These are phyloP conservation scores for Anthostomella pinea DNA, from an alignment of 2,329 filamentous ascomycete genomes.

Conservation along the genomic window DNA sequence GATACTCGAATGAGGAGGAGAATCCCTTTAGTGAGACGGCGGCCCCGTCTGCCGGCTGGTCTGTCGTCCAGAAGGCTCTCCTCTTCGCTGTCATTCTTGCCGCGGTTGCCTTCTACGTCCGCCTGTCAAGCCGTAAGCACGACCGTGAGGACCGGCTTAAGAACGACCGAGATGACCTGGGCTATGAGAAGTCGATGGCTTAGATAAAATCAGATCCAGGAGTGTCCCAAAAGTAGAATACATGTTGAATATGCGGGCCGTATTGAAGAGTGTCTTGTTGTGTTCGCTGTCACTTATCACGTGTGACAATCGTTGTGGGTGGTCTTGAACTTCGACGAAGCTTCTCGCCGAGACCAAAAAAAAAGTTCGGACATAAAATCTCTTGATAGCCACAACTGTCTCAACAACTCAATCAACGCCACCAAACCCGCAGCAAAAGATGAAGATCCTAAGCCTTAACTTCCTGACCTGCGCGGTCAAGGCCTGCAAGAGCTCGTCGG, in stretches of 20 bases:
- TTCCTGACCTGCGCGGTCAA: conserved; percentile 97
- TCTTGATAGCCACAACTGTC: too few species aligned
- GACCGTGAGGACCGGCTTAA: conserved; percentile 30
- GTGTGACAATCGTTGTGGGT: conserved; percentile 1
- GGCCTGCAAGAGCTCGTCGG: conserved; percentile 77
- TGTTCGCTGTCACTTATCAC: conserved; percentile 4
- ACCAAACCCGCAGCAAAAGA: conserved; percentile 36
- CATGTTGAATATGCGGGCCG: conserved; percentile 3
- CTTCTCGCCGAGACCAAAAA: background rate
- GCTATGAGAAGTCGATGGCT: conserved; percentile 44
- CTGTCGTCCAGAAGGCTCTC: conserved; percentile 47
- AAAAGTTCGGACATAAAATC: too few species aligned
- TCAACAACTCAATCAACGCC: conserved; percentile 8
- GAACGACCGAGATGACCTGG: conserved; percentile 29
- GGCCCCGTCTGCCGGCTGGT: conserved; percentile 35
- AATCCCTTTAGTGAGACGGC: conserved; percentile 3
- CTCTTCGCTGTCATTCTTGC: conserved; percentile 48
- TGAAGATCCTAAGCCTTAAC: conserved; percentile 96
- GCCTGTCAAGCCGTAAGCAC: conserved; percentile 36
- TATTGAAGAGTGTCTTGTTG: background rate
- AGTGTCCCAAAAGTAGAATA: conserved; percentile 9
- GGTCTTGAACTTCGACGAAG: background rate
- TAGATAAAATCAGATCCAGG: conserved; percentile 26
- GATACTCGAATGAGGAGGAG: conserved; percentile 33
- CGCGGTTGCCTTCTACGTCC: conserved; percentile 44